Percentiles rank a stretch among this genome's conserved stretches.
Conservation (phyloP, 768 basidiomycete genomes). For the Mycena indigotica region DNA sequence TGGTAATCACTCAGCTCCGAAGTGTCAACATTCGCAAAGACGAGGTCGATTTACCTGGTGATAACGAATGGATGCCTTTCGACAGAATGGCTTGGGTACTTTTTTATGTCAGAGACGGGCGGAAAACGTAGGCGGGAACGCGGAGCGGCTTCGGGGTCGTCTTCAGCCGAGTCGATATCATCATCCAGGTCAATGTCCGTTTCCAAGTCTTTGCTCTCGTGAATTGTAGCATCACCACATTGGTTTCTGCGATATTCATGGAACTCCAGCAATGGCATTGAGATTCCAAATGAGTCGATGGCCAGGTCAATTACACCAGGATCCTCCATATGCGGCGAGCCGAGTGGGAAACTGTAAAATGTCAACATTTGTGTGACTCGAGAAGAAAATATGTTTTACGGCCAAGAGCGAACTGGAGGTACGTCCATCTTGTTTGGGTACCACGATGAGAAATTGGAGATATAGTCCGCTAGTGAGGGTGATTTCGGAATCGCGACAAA, state of each 20-base stretch:
- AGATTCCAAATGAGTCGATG: slow-evolving; percentile 17
- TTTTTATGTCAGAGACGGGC: slow-evolving; percentile 1
- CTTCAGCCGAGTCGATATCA: neutral
- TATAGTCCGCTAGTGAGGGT: slow-evolving; percentile 13
- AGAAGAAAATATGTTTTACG: neutral
- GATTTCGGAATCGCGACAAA: slow-evolving; percentile 17
- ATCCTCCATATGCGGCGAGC: neutral
- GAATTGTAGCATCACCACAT: neutral
- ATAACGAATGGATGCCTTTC: slow-evolving; percentile 38
- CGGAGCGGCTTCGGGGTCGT: neutral
- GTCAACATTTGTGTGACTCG: neutral
- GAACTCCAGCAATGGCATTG: slow-evolving; percentile 18
- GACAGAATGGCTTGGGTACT: slow-evolving; percentile 20
- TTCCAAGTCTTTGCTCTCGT: neutral
- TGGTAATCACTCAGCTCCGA: neutral
- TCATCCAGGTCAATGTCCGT: neutral
- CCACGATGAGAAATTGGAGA: slow-evolving; percentile 16
- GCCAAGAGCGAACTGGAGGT: slow-evolving; percentile 15
- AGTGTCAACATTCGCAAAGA: neutral
- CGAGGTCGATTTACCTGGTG: slow-evolving; percentile 30
- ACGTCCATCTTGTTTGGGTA: slow-evolving; percentile 8
- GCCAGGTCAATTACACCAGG: slow-evolving; percentile 9
- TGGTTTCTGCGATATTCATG: slow-evolving; percentile 6
- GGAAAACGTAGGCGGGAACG: neutral
- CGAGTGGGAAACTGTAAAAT: slow-evolving; percentile 15